A percentile compares a stretch with the other conserved stretches of the same genome.
Conservation (phyloP, 495 filamentous ascomycete genomes). For the Tuber aestivum region DNA sequence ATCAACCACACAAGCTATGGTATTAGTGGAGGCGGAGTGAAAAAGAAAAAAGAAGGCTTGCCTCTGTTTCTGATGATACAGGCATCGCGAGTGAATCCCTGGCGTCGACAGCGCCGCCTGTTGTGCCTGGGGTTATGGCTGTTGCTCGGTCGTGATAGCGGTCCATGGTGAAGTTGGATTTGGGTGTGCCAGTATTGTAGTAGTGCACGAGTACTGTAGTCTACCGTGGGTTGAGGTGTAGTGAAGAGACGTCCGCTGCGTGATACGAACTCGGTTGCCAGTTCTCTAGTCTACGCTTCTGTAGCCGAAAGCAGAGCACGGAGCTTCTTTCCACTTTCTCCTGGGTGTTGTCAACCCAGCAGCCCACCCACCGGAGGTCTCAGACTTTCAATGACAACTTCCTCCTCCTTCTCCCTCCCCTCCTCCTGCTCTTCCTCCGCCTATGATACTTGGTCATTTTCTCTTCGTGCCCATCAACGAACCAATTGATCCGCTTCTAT, state of each 20-base stretch:
- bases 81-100: background rate
- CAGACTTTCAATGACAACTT: background rate
- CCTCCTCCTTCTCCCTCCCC: background rate
- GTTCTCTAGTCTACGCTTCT: background rate
- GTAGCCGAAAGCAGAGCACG: background rate
- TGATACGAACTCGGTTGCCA: background rate
- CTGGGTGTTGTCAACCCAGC: background rate
- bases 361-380: background rate
- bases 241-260: background rate
- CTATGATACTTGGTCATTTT: background rate
- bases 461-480: background rate
- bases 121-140: background rate
- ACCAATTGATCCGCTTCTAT: background rate
- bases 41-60: background rate
- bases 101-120: background rate
- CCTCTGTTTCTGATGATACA: background rate
- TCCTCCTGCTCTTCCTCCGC: background rate
- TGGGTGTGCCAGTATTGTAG: background rate
- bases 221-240: background rate
- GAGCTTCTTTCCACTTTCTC: background rate
- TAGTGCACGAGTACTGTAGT: no score
- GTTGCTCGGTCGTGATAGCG: slow-evolving; percentile 1
- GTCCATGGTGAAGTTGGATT: background rate
- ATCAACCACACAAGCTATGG: background rate
- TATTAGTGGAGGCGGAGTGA: background rate